Conservation (phyloP, 2,329 filamentous ascomycete species). For the Massarina eburnea region DNA sequence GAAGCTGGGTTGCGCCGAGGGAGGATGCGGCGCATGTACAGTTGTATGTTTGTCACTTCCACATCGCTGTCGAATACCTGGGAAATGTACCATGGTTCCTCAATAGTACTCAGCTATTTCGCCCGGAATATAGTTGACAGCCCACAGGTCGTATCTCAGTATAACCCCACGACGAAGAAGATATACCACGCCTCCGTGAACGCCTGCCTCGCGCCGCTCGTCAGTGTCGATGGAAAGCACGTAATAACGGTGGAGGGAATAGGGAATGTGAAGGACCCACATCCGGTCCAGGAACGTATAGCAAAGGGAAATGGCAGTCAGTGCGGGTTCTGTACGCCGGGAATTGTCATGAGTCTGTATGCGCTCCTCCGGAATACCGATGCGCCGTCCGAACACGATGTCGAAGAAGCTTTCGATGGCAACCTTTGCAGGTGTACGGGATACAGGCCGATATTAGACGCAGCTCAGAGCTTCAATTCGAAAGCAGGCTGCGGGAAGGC, state of each 20-base stretch:
- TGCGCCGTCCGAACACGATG: constrained; percentile 73
- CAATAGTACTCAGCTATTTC: not conserved
- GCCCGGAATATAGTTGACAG: constrained; percentile 8
- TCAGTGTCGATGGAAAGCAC: constrained; percentile 95
- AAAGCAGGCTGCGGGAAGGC: constrained; percentile 59
- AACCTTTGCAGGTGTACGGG: constrained; percentile 96
- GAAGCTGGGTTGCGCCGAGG: constrained; percentile 94
- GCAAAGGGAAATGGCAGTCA: constrained; percentile 91
- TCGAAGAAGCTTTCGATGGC: constrained; percentile 96
- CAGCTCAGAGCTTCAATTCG: constrained; percentile 82
- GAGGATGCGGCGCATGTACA: constrained; percentile 94
- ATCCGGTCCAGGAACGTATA: constrained; percentile 87
- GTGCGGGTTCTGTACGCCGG: constrained; percentile 94
- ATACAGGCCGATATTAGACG: constrained; percentile 90
- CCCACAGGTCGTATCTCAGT: constrained; percentile 75
- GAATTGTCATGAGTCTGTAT: constrained; percentile 97
- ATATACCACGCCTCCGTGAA: constrained; percentile 98
- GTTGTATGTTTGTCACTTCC: constrained; percentile 58
- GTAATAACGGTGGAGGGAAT: constrained; percentile 98
- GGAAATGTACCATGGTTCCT: not conserved
- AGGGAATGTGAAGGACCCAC: constrained; percentile 80
- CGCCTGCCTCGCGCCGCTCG: constrained; percentile 88
- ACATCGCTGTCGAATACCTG: not conserved
- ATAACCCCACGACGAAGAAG: constrained; percentile 86
- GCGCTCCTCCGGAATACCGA: constrained; percentile 85